Base-by-base conservation (phyloP, 2,329 filamentous ascomycete genomes). In the Volutella citrinella region DNA sequence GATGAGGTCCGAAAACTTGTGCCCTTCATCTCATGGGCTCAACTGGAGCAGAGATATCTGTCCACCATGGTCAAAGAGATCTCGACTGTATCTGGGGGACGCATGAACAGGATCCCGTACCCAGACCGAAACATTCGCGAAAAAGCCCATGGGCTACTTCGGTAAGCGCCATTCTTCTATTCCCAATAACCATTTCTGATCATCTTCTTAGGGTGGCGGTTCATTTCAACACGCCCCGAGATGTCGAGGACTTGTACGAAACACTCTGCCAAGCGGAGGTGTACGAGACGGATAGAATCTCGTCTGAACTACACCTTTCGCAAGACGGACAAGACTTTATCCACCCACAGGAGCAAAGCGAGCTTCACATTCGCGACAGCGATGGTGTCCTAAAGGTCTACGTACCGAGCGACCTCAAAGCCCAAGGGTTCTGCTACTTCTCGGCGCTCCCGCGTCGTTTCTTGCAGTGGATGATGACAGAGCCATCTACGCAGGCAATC, bases 381-480 rank as follows among this genome's bases (percentile, higher is more conserved):
- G 13, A 30, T 1, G 33, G 16, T 1, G 10, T 17, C 1, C 40
- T 63, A 5, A 45, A 40, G 5, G 31, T 66, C 0, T 66, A 57
- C n/a, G 35, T 67, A 1, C 63, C 64, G 0, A 42, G 40, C 5
- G 31, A 54, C 9, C 45, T 42, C 10, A 39, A 48, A 9, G 27
- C 38, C 0, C 63, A 59, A 28, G 43, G 53, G 6, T 42, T 53
- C 6, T 55, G 49, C 31, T 64, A 59, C 39, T 43, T 36, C 10
- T 46, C 43, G 0, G 19, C 30, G 1, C 55, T 66, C 3, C 49
- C 59, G 0, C 32, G 43, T 6, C 48, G 37, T 2, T 43, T 68
- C 3, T 43, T 56, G 0, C 36, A 51, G 9, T 65, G 60, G 59
- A 48, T 67, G 25, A 63, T 66, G 59, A 53, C 41, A 11, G 45